These are phyloP conservation scores for Chionographis japonica DNA, from an alignment of 106 monocot species.

Conservation along the genomic window DNA sequence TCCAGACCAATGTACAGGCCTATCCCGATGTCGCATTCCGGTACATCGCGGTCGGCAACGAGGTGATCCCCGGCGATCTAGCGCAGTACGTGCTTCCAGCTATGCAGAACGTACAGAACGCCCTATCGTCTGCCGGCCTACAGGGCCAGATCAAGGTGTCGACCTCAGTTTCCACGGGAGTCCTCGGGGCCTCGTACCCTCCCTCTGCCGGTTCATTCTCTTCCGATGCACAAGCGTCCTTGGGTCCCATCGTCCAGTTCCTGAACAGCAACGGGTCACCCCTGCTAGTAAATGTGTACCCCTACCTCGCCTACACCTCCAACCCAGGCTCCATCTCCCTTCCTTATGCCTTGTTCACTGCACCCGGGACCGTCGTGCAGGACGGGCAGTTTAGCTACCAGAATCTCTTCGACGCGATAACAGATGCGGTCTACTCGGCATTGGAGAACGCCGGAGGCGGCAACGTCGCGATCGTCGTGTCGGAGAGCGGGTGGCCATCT, in stretches of 20 bases:
- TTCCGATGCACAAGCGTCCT: background rate
- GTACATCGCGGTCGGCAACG: slow-evolving; percentile 44
- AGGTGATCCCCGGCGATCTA: slow-evolving; percentile 31
- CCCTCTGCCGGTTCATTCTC: slow-evolving; percentile 8
- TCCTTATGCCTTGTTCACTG: background rate
- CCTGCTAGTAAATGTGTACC: background rate
- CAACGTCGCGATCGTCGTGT: background rate
- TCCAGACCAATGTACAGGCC: no score
- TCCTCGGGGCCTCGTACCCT: slow-evolving; percentile 5
- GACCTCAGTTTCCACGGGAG: slow-evolving; percentile 3
- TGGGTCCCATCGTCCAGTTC: slow-evolving; percentile 1
- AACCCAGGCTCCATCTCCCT: background rate
- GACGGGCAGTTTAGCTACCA: no score
- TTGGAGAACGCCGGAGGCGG: no score
- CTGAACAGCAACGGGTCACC: background rate
- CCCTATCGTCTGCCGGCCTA: background rate
- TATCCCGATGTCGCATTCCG: slow-evolving; percentile 3
- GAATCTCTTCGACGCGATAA: background rate
- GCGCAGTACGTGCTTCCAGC: slow-evolving; percentile 11
- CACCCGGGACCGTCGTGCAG: no score
- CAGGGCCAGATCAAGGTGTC: background rate
- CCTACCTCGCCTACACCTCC: background rate
- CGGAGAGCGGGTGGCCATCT: slow-evolving; percentile 1
- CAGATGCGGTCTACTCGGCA: no score
- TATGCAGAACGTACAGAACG: slow-evolving; percentile 5